Conservation (phyloP, 148 eudicot genomes). For the Vaccinium vitisidaea region DNA sequence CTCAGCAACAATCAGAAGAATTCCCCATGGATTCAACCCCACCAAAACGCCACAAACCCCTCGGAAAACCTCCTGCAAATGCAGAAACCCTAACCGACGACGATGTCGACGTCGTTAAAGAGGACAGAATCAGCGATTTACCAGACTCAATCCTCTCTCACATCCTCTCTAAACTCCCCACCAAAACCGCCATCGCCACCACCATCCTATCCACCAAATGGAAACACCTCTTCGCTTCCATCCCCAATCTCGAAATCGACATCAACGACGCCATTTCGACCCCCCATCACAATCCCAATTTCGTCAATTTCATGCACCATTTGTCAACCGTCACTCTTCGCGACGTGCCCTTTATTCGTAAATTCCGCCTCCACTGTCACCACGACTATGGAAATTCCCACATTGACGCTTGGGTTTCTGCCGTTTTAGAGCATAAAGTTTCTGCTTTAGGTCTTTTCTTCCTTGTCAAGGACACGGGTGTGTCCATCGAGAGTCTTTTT, state of each 20-base stretch:
- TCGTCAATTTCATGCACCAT: not conserved
- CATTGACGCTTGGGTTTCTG: not conserved
- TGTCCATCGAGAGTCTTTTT: not conserved
- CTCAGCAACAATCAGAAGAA: no score
- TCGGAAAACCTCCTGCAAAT: no score
- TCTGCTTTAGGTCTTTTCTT: not conserved
- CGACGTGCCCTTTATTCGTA: not conserved
- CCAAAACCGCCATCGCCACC: not conserved
- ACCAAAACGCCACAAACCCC: not conserved
- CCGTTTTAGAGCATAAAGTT: not conserved
- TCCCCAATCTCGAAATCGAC: not conserved
- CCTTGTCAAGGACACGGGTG: not conserved
- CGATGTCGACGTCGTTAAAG: not conserved
- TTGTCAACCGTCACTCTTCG: not conserved
- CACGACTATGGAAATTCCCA: constrained; percentile 4
- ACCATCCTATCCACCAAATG: not conserved
- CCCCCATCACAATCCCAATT: not conserved
- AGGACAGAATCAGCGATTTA: constrained; percentile 6
- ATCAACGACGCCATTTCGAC: not conserved
- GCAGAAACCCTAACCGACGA: not conserved
- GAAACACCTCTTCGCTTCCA: not conserved
- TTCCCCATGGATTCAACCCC: not conserved
- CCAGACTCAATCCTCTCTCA: not conserved
- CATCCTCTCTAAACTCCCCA: not conserved
- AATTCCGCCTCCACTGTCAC: not conserved